phyloP scores from a whole-genome alignment of 2,329 filamentous ascomycete genomes.

The Pseudocercospora crystallina region DNA sequence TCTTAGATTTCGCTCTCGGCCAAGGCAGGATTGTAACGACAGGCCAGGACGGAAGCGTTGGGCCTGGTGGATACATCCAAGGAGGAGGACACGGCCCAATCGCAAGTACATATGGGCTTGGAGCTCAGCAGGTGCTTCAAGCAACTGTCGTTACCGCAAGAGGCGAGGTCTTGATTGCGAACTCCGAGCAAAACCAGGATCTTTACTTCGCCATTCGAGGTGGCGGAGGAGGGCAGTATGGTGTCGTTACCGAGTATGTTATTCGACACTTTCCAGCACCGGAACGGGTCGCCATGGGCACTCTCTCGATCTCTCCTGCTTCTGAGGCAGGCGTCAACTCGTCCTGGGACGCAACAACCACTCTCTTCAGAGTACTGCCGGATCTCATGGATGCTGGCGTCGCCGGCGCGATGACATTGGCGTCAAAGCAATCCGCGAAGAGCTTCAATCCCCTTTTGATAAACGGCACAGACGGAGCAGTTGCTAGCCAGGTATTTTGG shows the following conservation, averaged over 20 bases:
- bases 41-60: conserved; percentile 18
- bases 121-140: conserved; percentile 59
- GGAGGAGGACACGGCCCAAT: conserved; percentile 61
- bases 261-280: conserved; percentile 33
- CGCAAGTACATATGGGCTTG: conserved; percentile 55
- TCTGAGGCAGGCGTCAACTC: conserved; percentile 33
- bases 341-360: conserved; percentile 37
- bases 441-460: conserved; percentile 38
- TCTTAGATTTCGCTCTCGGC: conserved; percentile 21
- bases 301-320: conserved; percentile 15
- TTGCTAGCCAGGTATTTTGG: conserved; percentile 32
- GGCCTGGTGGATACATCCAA: conserved; percentile 58
- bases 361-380: conserved; percentile 26
- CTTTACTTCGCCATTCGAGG: conserved; percentile 65
- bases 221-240: conserved; percentile 61
- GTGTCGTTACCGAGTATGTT: conserved; percentile 49
- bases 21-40: conserved; percentile 20
- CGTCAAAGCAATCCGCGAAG: conserved; percentile 10
- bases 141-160: conserved; percentile 47
- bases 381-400: conserved; percentile 35
- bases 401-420: conserved; percentile 26
- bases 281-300: conserved; percentile 11
- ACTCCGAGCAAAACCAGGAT: conserved; percentile 49
- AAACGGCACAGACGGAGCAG: conserved; percentile 30
- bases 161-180: conserved; percentile 51